Conservation (phyloP, 257 asterid species). For the Scutellaria minor region DNA sequence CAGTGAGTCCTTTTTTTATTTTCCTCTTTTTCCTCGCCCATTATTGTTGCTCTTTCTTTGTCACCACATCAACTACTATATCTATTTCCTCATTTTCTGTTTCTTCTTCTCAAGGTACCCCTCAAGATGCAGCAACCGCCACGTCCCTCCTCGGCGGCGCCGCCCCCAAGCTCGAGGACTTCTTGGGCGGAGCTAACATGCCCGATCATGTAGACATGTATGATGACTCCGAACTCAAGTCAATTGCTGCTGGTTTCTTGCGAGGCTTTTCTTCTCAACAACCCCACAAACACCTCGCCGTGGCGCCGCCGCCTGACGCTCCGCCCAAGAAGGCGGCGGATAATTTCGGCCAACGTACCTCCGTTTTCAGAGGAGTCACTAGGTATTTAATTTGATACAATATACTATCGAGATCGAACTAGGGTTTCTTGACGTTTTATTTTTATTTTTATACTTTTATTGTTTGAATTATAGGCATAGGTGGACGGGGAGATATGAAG, state of each 20-base stretch:
- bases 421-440: slow-evolving; percentile 11
- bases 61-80: slow-evolving; percentile 32
- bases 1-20: neutral
- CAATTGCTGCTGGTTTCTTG: slow-evolving; percentile 60
- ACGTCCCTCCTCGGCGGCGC: slow-evolving; percentile 31
- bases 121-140: slow-evolving; percentile 32
- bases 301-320: slow-evolving; percentile 42
- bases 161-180: slow-evolving; percentile 75
- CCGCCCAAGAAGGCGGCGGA: slow-evolving; percentile 69
- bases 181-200: slow-evolving; percentile 49
- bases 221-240: slow-evolving; percentile 68
- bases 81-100: neutral
- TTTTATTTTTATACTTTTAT: neutral
- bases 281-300: slow-evolving; percentile 42
- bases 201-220: slow-evolving; percentile 40
- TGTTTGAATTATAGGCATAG: slow-evolving; percentile 51
- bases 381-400: slow-evolving; percentile 39
- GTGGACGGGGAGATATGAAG: slow-evolving; percentile 93
- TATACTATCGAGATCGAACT: neutral
- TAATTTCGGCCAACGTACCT: slow-evolving; percentile 83
- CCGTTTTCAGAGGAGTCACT: slow-evolving; percentile 79
- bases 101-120: neutral
- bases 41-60: slow-evolving; percentile 33
- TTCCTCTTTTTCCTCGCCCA: slow-evolving; percentile 29
- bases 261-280: slow-evolving; percentile 52